These are phyloP conservation scores for Ceratobasidium sp. DNA, from an alignment of 1,284 basidiomycete genomes.

Conservation along the genomic window DNA sequence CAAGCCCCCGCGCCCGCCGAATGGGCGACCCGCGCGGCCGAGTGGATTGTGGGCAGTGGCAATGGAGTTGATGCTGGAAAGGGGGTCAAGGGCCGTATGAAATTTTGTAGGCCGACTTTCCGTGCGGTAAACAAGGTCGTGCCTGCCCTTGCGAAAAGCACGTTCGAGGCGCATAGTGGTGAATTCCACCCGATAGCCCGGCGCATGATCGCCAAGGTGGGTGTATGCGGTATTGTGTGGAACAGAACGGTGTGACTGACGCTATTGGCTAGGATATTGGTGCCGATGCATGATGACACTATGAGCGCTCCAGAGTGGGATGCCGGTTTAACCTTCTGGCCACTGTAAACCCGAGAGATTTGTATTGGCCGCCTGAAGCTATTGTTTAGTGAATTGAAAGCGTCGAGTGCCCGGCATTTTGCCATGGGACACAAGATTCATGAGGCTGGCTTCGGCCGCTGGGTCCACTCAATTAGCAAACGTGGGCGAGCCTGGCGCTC, in stretches of 20 bases:
- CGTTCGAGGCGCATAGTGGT: conserved; percentile 60
- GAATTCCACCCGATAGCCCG: conserved; percentile 81
- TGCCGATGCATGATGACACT: background rate
- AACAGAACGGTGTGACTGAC: background rate
- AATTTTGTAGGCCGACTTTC: conserved; percentile 78
- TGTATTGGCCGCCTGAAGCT: background rate
- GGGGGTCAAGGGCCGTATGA: conserved; percentile 77
- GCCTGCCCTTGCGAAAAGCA: conserved; percentile 64
- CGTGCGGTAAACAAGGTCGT: conserved; percentile 65
- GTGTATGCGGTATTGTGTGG: conserved; percentile 24
- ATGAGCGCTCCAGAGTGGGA: background rate
- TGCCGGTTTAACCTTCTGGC: background rate
- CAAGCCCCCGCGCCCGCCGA: conserved; percentile 57
- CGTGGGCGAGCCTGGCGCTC: background rate
- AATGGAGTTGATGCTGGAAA: conserved; percentile 45
- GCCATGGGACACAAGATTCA: background rate
- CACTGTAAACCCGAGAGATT: background rate
- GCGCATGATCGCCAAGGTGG: conserved; percentile 74
- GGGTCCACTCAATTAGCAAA: background rate
- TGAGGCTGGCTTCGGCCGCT: background rate
- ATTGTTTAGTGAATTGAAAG: background rate
- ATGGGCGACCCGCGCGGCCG: conserved; percentile 59
- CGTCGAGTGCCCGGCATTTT: background rate
- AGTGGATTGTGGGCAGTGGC: conserved; percentile 74
- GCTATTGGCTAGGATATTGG: conserved; percentile 30